Evolutionary conservation across 768 basidiomycete genomes (phyloP), one percentile per base, ranked within the genome.

Genomic region (Mycena epipterygia): DNA sequence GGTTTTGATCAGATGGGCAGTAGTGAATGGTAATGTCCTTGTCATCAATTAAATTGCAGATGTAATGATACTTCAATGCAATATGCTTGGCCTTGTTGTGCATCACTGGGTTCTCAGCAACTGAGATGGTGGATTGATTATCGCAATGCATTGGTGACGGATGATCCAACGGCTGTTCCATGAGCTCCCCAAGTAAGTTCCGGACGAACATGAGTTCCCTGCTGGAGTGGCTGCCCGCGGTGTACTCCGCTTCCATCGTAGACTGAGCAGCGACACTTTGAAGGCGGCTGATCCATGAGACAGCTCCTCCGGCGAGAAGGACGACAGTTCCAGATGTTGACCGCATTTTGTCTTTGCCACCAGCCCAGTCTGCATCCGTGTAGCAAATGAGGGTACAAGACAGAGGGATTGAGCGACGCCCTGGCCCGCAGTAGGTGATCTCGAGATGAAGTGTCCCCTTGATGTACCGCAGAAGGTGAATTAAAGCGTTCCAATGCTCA

Each of bases 81-180:
- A 53, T 53, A 32, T 53, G 52, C 17, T 53, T 53, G 9, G 52
- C 52, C 30, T 53, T 53, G 52, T 53, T 30, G 17, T 53, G 52
- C 52, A 53, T 53, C 30, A 17, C 52, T 6, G 52, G 52, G 16
- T 53, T 53, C 21, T 53, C 30, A 16, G 52, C 52, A 33, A 53
- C 52, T 11, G 52, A 19, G 12, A 53, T 53, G 16, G 52, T 29
- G 3, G 30, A 53, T 19, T 53, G 52, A 21, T 53, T 53, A 29
- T 53, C 52, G 52, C 52, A 53, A 17, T 53, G 16, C 29, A 53
- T 53, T 11, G 52, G 52, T 9, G 52, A 53, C 1, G 52, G 30
- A 17, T 53, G 29, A 33, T 53, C 52, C 52, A 53, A 33, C 29
- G 52, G 52, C 4, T 19, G 30, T 19, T 17, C 52, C 52, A 53